Evolutionary conservation across 805 yeast genomes (phyloP), one percentile per base, ranked within the genome.

Genomic region (Candida boleticola): DNA sequence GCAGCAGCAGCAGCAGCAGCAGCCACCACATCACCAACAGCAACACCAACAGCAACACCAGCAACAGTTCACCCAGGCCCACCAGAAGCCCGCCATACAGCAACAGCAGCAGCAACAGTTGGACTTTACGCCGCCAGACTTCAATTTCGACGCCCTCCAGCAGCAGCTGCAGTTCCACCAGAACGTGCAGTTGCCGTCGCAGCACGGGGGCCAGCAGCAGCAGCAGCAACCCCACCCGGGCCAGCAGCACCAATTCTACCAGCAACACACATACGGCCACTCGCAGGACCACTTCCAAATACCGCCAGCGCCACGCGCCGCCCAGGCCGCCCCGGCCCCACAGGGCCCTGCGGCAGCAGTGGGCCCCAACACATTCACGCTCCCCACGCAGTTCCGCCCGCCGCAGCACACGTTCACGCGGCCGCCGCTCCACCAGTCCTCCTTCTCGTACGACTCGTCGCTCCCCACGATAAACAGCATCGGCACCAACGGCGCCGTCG

Each of bases 211-310:
- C 13, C 20, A 26, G 19, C 26, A 29, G 22, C 43, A 27, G 21
- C 27, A 19, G 19, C 39, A 33, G 18, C 17, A 16, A 7, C 37
- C 27, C 36, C 32, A 18, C 35, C 26, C 13, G 37, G 29, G 34
- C 19, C 44, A 40, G 42, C 44, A 17, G 36, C 45, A 22, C 34
- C 55, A 20, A 36, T 49, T 46, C 26, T 41, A 36, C 14, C 52
- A 44, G n/a, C n/a, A n/a, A n/a, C 57, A 45, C 19, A 50, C 33
- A 18, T 31, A 51, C 44, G 29, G 17, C 30, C 38, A 29, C 38
- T 21, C 14, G 29, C 37, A 19, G 23, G 23, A 20, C 4, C 34
- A 20, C 21, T 29, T 9, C 22, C 29, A 22, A 36, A 22, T 20
- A 36, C 41, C 38, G 21, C 21, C 37, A 22, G 30, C 37, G 3